Base-by-base conservation (phyloP, 2,329 filamentous ascomycete genomes). In the Septoria linicola region DNA sequence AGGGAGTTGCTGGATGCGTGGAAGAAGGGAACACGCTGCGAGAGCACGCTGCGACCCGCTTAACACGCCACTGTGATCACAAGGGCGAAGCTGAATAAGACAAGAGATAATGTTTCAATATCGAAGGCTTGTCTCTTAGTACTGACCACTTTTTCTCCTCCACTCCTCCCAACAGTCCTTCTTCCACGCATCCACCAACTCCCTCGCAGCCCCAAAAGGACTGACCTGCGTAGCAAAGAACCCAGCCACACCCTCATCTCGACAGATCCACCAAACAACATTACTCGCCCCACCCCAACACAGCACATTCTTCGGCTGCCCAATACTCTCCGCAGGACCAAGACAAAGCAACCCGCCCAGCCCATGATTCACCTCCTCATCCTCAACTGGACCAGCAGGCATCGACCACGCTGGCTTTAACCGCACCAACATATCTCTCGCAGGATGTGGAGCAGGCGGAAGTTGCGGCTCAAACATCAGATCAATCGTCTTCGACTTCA, bases 381-480 rank as follows among this genome's bases (percentile, higher is more conserved):
- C 45, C 30, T 52, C 25, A n/a, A 49, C 41, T 7, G 53, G 39
- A 7, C 53, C 49, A 0, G 53, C 39, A 19, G 48, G 40, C 25
- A 51, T 45, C 21, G 44, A 44, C 49, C 49, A 55, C 6, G 45
- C 41, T 13, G 53, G 53, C 13, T 43, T 45, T 2, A 45, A 20
- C 5, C 34, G 43, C 19, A 41, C 11, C 3, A 55, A 41, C 49
- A 51, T 49, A 3, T 43, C 14, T 4, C 45, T 16, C 5, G 27
- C 43, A 1, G 37, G 17, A 6, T 40, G 41, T 10, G 23, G 10
- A 14, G 57, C 54, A 0, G 51, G 36, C 2, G 54, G 63, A 0
- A 80, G 69, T 37, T 77, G 76, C 0, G 76, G 68, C 44, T 67
- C 57, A 51, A 78, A 79, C 65, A 80, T 71, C 21, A 67, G 52